Conservation (phyloP, 1,284 basidiomycete genomes). For the Ceratobasidium sp. region DNA sequence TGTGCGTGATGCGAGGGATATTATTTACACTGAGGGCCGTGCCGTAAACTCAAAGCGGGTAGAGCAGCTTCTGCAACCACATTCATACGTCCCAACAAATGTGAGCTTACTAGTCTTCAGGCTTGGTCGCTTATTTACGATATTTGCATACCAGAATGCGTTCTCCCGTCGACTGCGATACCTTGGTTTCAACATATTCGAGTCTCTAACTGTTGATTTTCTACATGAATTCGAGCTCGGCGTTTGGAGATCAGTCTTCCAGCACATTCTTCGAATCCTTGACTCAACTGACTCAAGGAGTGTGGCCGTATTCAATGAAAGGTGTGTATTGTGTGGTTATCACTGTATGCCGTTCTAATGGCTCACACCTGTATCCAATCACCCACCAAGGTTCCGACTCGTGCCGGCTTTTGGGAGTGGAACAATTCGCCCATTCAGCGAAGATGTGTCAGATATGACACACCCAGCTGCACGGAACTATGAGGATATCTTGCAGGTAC, state of each 20-base stretch:
- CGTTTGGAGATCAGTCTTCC: conserved; percentile 51
- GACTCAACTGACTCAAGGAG: conserved; percentile 41
- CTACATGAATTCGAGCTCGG: conserved; percentile 50
- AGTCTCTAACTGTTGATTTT: conserved; percentile 47
- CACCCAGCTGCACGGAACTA: conserved; percentile 42
- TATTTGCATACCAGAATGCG: conserved; percentile 45
- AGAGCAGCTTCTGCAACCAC: conserved; percentile 24
- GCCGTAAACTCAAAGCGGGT: conserved; percentile 21
- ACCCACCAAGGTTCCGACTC: conserved; percentile 22
- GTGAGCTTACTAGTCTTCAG: conserved; percentile 21
- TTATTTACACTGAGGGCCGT: conserved; percentile 26
- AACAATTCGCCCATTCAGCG: conserved; percentile 41
- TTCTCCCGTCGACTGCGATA: conserved; percentile 41
- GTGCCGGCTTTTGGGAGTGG: conserved; percentile 39
- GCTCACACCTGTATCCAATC: not conserved
- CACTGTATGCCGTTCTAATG: not conserved
- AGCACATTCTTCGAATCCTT: conserved; percentile 53
- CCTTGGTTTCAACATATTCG: conserved; percentile 40
- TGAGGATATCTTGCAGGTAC: conserved; percentile 36
- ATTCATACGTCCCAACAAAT: conserved; percentile 39
- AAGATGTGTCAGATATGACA: conserved; percentile 41
- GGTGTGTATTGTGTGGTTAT: conserved; percentile 3
- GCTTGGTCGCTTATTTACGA: not conserved
- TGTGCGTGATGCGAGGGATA: conserved; percentile 13
- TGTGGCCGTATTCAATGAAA: conserved; percentile 23